Conservation (phyloP, 768 basidiomycete species). For the Cyclocybe aegerita region DNA sequence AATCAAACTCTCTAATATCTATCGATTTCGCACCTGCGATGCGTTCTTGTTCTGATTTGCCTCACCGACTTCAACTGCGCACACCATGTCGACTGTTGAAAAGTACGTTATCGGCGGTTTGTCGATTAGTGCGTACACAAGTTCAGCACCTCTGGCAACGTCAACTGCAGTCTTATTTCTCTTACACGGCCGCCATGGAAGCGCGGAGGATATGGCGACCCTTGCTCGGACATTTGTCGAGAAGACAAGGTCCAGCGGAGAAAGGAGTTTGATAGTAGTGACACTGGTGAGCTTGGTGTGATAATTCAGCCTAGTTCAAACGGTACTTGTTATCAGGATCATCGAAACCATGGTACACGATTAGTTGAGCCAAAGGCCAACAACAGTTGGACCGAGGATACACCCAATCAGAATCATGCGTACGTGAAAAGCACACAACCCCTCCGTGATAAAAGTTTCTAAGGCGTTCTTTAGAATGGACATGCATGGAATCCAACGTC, state of each 20-base stretch:
- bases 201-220: constrained; percentile 25
- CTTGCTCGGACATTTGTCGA: constrained; percentile 25
- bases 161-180: constrained; percentile 39
- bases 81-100: constrained; percentile 10
- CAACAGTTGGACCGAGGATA: constrained; percentile 31
- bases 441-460: background rate
- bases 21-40: constrained; percentile 5
- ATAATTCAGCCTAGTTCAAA: background rate
- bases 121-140: constrained; percentile 31
- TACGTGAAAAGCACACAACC: constrained; percentile 21
- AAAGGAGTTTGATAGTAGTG: constrained; percentile 27
- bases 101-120: constrained; percentile 36
- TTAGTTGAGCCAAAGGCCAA: constrained; percentile 32
- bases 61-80: no score
- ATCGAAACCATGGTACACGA: constrained; percentile 45
- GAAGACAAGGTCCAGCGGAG: constrained; percentile 10
- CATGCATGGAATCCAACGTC: constrained; percentile 49
- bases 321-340: constrained; percentile 32
- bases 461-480: constrained; percentile 31
- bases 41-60: constrained; percentile 1
- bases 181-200: constrained; percentile 40
- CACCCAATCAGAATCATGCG: constrained; percentile 40
- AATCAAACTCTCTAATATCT: constrained; percentile 10
- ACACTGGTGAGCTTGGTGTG: constrained; percentile 32
- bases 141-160: constrained; percentile 9